Evolutionary conservation across 2,329 filamentous ascomycete species (phyloP).

Genomic region (Pseudogymnoascus sp.): DNA sequence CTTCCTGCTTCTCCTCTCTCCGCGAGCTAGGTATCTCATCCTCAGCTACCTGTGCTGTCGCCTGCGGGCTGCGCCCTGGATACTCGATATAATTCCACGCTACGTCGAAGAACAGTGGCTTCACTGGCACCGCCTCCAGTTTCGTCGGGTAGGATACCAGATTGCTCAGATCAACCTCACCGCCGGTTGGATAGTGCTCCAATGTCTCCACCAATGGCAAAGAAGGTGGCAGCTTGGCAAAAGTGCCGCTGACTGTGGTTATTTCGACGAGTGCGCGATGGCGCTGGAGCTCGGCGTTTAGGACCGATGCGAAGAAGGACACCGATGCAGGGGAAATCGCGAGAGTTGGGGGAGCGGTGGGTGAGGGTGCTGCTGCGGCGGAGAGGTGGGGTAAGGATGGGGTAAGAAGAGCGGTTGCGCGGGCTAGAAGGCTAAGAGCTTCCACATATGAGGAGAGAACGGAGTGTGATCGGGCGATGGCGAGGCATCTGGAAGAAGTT

Average conservation of each 20-base stretch:
- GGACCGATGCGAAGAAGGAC: slow-evolving; percentile 48
- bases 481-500: slow-evolving; percentile 53
- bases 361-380: slow-evolving; percentile 29
- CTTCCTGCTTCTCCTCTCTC: slow-evolving; percentile 32
- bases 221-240: slow-evolving; percentile 34
- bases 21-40: slow-evolving; percentile 24
- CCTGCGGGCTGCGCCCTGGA: slow-evolving; percentile 46
- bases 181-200: slow-evolving; percentile 58
- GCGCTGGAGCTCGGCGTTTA: slow-evolving; percentile 66
- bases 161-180: slow-evolving; percentile 64
- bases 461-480: slow-evolving; percentile 76
- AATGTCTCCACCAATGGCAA: slow-evolving; percentile 65
- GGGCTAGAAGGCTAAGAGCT: slow-evolving; percentile 74
- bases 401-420: slow-evolving; percentile 55
- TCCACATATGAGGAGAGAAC: slow-evolving; percentile 64
- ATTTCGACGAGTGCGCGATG: slow-evolving; percentile 82
- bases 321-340: slow-evolving; percentile 53
- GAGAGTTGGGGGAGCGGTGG: slow-evolving; percentile 52
- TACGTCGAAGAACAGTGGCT: slow-evolving; percentile 91
- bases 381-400: slow-evolving; percentile 40
- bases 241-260: slow-evolving; percentile 44
- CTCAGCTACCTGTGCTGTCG: slow-evolving; percentile 17
- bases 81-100: slow-evolving; percentile 98
- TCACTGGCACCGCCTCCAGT: slow-evolving; percentile 75
- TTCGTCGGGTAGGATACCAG: slow-evolving; percentile 82